Base-by-base conservation (phyloP, 2,329 filamentous ascomycete genomes). In the Cryphonectria nitschkei region DNA sequence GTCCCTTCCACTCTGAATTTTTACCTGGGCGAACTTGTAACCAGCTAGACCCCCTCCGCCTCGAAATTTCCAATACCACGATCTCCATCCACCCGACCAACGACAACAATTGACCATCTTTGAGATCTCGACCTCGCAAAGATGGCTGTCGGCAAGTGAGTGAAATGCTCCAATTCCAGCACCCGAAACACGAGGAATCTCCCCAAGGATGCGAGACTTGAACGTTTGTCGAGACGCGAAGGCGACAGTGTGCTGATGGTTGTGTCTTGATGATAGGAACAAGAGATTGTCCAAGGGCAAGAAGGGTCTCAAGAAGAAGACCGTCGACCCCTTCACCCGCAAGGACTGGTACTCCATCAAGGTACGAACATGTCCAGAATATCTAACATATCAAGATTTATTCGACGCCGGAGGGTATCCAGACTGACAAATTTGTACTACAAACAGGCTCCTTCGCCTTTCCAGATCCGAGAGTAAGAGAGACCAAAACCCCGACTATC, bases 201-300 rank as follows among this genome's bases (percentile, higher is more conserved):
- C 26, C 34, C 22, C 56, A 26, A 69, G n/a, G 39, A 41, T 16
- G 9, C 70, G 52, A 73, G 19, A 14, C 16, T 37, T 34, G 39
- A 60, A 41, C 39, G 26, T 22, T 22, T 46, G 26, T 26, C 65
- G 61, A 70, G 64, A 37, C 58, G 56, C 11, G 29, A 19, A 34
- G 29, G 63, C 50, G 54, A 65, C 50, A 69, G 34, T 64, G 43
- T 63, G 65, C 76, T 77, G 69, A 77, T 78, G 54, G 74, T 69
- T 75, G 62, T 76, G 73, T 68, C 69, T 70, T 64, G 22, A 34
- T 70, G 43, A 54, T 79, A 94, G 92, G 93, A 99, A 99, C 92
- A 99, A 99, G 94, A 94, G 96, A 90, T 91, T 99, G 89, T 98
- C 96, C 78, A 99, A 99, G 91, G 96, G 96, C 88, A 99, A 98